Evolutionary conservation across 148 eudicot genomes (phyloP), one percentile per base, ranked within the genome.

Genomic region (Rhododendron ovatum): DNA sequence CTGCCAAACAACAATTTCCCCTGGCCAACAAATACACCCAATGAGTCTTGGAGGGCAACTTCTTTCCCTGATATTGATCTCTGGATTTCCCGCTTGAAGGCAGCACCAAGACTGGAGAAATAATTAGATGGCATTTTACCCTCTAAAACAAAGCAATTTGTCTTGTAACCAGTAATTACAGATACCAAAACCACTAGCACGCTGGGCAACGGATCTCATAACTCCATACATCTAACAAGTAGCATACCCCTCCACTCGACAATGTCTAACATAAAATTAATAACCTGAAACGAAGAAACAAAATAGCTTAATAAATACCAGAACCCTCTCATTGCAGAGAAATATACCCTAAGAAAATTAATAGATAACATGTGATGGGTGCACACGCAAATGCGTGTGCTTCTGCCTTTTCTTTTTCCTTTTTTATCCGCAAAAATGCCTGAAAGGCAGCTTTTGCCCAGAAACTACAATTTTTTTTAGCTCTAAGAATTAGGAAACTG

Each of bases 91-190:
- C 89, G 86, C 85, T 80, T 85, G 83, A 88, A 83, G 26, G 90
- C 88, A 30, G 86, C 77, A 50, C 90, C 88, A 43, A 93, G 65
- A 88, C 90, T 90, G 37, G 93, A 91, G 77, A 93, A 82, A 78
- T 87, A 83, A 87, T 88, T 90, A 77, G 90, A 88, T 83, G 93
- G 96, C 98, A 95, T 95, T 85, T 91, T 93, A 87, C 83, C 81
- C 82, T 81, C 84, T 88, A 80, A 88, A 67, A n/a, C 75, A 59
- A 89, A 86, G 84, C 18, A 91, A 63, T 77, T 79, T 89, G 61
- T 30, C 67, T 82, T 51, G 53, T 71, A 86, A 80, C 47, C 43
- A 80, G 55, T 84, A 57, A 82, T 47, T 76, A 77, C 78, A 55
- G 71, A 86, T 26, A 86, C 82, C 74, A 86, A 39, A 81, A 85